Base-by-base conservation (phyloP, 306 rosid species). In the Cucurbita argyrosperma region DNA sequence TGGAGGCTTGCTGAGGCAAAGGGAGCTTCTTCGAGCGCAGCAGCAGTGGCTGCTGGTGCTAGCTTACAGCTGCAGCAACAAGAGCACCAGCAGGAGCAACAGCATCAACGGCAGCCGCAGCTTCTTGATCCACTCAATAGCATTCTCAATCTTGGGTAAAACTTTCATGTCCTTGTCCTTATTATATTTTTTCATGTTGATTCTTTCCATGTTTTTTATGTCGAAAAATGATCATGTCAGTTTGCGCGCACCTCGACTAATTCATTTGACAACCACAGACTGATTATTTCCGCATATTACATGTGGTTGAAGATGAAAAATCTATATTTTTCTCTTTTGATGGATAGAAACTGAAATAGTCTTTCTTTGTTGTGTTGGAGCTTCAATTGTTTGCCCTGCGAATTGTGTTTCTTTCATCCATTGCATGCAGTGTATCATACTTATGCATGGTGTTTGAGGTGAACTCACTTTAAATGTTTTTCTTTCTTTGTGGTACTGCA, bases 101-200 rank as follows among this genome's bases (percentile, higher is more conserved):
- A 87, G 73, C 90, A 86, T 45, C 68, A 82, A 43, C 85, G 78
- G 51, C 98, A 90, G 78, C 92, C 88, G 10, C 99, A 88, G 85
- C 88, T 91, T 77, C 83, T 95, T 72, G 99, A 95, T 79, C 96
- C 99, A 46, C 90, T 95, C 58, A 95, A 85, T 65, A 80, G 85
- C 91, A 91, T 85, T 84, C 90, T 95, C 47, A 91, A 95, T 79
- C 80, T 95, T 30, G 97, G 99, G 99, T 95, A 85, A 78, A 81
- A 39, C 37, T 46, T 47, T 67, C 18, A 47, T 72, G 23, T 23
- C 79, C 38, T 3, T 72, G 23, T 23, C 79, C 38, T 3, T 42
- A 30, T 13, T 21, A 21, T 43, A 15, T 43, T 40, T 45, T 45
- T 69, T 79, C 35, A 2, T 30, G 49, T 57, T 80, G 49, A 42